Evolutionary conservation across 1,284 basidiomycete genomes (phyloP), one percentile per base, ranked within the genome.

Genomic region (Takashimella koratensis): DNA sequence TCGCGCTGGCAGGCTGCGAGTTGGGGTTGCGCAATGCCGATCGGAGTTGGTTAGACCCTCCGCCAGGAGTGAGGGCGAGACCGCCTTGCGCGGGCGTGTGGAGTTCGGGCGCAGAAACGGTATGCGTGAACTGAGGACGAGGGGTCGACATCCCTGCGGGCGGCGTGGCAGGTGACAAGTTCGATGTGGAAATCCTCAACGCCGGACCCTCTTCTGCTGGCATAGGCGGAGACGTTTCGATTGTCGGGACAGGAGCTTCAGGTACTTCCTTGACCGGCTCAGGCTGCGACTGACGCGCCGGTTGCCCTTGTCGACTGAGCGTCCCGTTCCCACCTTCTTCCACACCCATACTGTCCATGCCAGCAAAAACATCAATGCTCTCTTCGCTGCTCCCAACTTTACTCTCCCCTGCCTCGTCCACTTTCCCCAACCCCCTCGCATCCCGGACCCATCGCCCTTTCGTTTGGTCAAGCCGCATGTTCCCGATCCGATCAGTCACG

Each of bases 361-460:
- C 90, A 45, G 83, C 83, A 74, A 93, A 93, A 19, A 87, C 86
- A 76, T 91, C 90, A 59, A 87, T 88, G 63, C 86, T 90, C 53
- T 82, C 82, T 57, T 71, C 79, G 51, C 69, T 79, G 63, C 80
- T 68, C 65, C 70, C 68, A 26, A 53, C 45, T 13, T 57, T 56
- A 54, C 64, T 71, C 56, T 70, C 70, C 5, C 60, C 65, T 3
- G 57, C 66, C 57, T 70, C 67, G 27, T 65, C 56, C 67, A 78
- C 43, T 67, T 74, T 26, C 64, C 67, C 47, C 59, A 70, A 59
- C 6, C 53, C 63, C 16, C 47, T 47, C 41, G 48, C 26, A 75
- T 81, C 83, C 73, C 86, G 86, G 46, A 92, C 84, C 92, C 92
- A 96, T 59, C 83, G 83, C 84, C 88, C 88, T 71, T 83, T 80